Evolutionary conservation across 768 basidiomycete genomes (phyloP), one percentile per base, ranked within the genome.

Genomic region (Trametes coccinea): DNA sequence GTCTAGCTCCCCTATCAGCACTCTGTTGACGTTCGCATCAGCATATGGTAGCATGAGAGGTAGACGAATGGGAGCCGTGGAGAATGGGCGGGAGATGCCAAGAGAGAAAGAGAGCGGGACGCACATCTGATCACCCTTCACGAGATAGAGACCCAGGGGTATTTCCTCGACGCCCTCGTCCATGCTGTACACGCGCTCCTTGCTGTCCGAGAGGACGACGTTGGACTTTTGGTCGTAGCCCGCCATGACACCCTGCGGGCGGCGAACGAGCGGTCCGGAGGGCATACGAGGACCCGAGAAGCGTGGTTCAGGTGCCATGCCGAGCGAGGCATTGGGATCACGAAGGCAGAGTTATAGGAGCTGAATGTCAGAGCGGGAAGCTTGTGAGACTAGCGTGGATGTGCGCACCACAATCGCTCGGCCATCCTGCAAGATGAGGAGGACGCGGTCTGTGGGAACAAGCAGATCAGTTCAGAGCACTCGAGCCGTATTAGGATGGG

Each of bases 111-210:
- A 29, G 10, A 41, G 16, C n/a, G 34, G 5, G 41, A 85, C 93
- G 74, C 69, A 98, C 97, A 96, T 95, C 83, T 95, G 95, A 73
- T 99, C 97, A 2, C 97, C 97, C 70, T 98, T 95, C 72, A 99
- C 94, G 70, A 99, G 87, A 75, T 99, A 98, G 47, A 98, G 80
- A 0, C 97, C 97, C 29, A 98, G 80, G 0, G 93, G 91, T 9
- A 95, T 87, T 80, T 98, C 95, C 75, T 98, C 93, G 30, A 97
- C 94, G 43, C 91, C 90, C 69, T 92, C 92, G 14, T 99, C 97
- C 55, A 84, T 76, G 70, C 89, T 92, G 74, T 92, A 98, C 37
- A 98, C 87, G 67, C 96, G 87, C 73, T 99, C 97, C 71, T 90
- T 93, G 59, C 89, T 91, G 72, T 95, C 92, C 13, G 95, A 89